These are phyloP conservation scores for Candida qinlingensis DNA, from an alignment of 805 yeast genomes.

Conservation along the genomic window DNA sequence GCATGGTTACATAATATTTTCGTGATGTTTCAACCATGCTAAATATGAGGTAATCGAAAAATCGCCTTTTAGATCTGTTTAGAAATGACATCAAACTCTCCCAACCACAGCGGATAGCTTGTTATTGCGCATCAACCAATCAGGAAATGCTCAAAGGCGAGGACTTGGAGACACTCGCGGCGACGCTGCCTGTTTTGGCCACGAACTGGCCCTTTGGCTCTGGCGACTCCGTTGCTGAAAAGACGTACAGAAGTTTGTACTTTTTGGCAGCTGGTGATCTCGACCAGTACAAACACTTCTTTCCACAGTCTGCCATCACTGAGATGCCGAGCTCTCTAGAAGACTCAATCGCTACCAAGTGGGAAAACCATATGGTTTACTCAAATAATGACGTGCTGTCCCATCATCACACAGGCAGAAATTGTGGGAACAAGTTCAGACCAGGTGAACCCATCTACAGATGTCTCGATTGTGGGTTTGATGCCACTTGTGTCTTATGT, in stretches of 20 bases:
- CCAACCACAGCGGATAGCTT: not conserved
- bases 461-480: constrained; percentile 73
- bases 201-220: not conserved
- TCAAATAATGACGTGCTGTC: not conserved
- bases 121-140: not conserved
- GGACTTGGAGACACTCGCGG: not conserved
- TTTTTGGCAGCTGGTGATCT: not conserved
- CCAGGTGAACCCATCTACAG: constrained; percentile 63
- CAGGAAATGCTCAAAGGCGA: not conserved
- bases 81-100: no score
- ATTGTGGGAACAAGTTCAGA: constrained; percentile 62
- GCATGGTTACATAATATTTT: no score
- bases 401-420: constrained; percentile 46
- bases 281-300: constrained; percentile 1
- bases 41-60: no score
- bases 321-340: not conserved
- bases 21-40: no score
- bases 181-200: not conserved
- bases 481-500: constrained; percentile 75
- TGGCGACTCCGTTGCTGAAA: not conserved
- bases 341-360: not conserved
- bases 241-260: constrained; percentile 4
- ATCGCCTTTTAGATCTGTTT: no score
- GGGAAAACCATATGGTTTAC: constrained; percentile 1
- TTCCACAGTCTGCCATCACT: constrained; percentile 1